A percentile compares a stretch with the other conserved stretches of the same genome.
Conservation (phyloP, 2,329 filamentous ascomycete species). For the Tolypocladium ophioglossoides region DNA sequence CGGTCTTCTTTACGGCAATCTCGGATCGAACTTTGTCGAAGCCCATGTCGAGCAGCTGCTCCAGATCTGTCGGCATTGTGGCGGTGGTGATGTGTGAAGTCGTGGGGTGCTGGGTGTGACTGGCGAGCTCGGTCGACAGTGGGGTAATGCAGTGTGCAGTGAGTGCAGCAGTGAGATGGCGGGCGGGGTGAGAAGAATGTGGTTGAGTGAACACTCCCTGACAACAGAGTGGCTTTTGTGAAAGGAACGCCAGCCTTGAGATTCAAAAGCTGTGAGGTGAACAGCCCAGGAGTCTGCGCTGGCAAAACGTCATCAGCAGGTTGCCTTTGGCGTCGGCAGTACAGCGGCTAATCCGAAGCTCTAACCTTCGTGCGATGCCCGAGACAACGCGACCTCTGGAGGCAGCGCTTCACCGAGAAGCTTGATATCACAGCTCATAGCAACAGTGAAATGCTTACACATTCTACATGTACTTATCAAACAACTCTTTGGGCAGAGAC, state of each 20-base stretch:
- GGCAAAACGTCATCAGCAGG: background rate
- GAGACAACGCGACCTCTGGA: background rate
- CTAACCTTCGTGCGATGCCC: no score
- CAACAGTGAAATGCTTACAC: background rate
- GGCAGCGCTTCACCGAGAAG: background rate
- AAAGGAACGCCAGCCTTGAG: background rate
- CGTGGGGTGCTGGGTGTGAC: background rate
- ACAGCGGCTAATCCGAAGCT: background rate
- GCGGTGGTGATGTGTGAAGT: constrained; percentile 13
- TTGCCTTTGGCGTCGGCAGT: background rate
- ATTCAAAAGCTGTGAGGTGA: no score
- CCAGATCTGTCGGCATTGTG: constrained; percentile 50
- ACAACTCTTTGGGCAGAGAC: background rate
- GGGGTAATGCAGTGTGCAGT: constrained; percentile 6
- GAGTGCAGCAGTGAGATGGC: background rate
- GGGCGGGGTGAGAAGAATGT: background rate
- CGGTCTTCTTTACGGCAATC: constrained; percentile 73
- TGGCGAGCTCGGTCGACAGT: constrained; percentile 5
- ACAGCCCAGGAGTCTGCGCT: background rate
- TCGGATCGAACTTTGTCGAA: constrained; percentile 78
- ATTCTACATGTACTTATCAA: background rate
- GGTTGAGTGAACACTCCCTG: no score
- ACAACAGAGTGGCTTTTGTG: background rate
- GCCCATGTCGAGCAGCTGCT: constrained; percentile 57
- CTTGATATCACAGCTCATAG: background rate